Evolutionary conservation across 352 stramenopile species (phyloP), one percentile per base, ranked within the genome.

Genomic region (Globisporangium spiculum): DNA sequence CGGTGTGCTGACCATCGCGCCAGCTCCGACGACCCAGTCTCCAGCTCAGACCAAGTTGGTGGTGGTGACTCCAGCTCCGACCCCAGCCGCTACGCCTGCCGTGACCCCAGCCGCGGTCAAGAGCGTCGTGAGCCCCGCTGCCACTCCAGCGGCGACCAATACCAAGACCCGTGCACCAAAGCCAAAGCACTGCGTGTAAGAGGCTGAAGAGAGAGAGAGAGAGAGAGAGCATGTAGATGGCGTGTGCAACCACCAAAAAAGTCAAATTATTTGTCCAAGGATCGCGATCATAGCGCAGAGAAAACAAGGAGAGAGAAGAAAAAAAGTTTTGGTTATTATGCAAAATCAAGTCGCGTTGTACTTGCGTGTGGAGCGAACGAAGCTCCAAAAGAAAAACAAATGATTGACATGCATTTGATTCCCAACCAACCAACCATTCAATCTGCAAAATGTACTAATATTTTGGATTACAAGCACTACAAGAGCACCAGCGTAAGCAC

Each of bases 111-210:
- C 55, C 27, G 55, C 55, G 5, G 36, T 22, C 30, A 61, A 61
- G 55, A 22, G 24, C 38, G 44, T n/a, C 24, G 38, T 55, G 27
- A 61, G 30, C 2, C 59, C 59, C 3, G 59, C 59, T 12, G 59
- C 26, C 5, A 64, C 59, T 18, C 59, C 63, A 20, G 63, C 52
- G 50, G 36, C 67, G 52, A 41, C 50, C 48, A 62, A 58, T 54
- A 61, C 61, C 7, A 62, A 58, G 58, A 61, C 61, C 7, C 27
- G 36, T 8, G 68, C 71, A 66, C 71, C 71, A 58, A 73, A 72
- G 34, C 36, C 63, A 50, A 74, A 65, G 60, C 55, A 70, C 52
- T 77, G 72, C 55, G 71, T 74, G 44, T 76, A 74, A 72, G 41
- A 20, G 41, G 20, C 27, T 4, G 54, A 41, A 16, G 24, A 58